Percentiles rank a stretch among this genome's conserved stretches.
These are phyloP conservation scores for Saturnispora dispora DNA, from an alignment of 805 yeast species.

Conservation along the genomic window DNA sequence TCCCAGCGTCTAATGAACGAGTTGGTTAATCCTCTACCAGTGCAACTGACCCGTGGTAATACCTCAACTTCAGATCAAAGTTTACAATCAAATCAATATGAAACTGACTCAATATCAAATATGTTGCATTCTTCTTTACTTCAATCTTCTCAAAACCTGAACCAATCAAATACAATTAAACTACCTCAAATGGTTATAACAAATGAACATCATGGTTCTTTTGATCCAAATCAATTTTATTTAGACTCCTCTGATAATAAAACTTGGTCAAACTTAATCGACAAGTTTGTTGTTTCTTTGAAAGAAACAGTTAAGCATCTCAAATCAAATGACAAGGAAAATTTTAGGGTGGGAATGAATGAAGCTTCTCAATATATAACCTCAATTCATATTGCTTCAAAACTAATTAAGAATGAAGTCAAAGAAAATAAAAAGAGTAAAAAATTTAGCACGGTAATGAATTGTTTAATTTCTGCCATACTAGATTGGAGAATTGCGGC, in stretches of 20 bases:
- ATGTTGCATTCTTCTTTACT: not conserved
- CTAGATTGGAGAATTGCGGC: slow-evolving; percentile 62
- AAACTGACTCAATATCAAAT: not conserved
- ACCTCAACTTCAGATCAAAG: not conserved
- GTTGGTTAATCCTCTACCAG: slow-evolving; percentile 16
- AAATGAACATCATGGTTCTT: not conserved
- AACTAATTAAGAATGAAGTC: slow-evolving; percentile 46
- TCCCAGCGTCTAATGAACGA: slow-evolving; percentile 15
- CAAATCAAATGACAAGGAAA: slow-evolving; percentile 38
- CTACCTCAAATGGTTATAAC: not conserved
- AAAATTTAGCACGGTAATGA: slow-evolving; percentile 40
- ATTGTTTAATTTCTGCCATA: slow-evolving; percentile 43
- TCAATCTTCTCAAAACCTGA: not conserved
- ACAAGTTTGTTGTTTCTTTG: slow-evolving; percentile 38
- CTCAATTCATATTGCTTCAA: slow-evolving; percentile 43
- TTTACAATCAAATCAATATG: not conserved
- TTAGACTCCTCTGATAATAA: slow-evolving; percentile 40
- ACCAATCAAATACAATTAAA: not conserved
- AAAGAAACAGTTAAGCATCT: slow-evolving; percentile 44
- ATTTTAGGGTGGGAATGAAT: slow-evolving; percentile 46
- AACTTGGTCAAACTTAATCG: slow-evolving; percentile 49
- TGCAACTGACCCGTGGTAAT: slow-evolving; percentile 7
- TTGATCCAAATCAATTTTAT: slow-evolving; percentile 3
- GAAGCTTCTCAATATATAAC: slow-evolving; percentile 45
- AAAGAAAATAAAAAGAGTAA: slow-evolving; percentile 37